Base-by-base conservation (phyloP, 768 basidiomycete species). In the Boletellus ananiceps region DNA sequence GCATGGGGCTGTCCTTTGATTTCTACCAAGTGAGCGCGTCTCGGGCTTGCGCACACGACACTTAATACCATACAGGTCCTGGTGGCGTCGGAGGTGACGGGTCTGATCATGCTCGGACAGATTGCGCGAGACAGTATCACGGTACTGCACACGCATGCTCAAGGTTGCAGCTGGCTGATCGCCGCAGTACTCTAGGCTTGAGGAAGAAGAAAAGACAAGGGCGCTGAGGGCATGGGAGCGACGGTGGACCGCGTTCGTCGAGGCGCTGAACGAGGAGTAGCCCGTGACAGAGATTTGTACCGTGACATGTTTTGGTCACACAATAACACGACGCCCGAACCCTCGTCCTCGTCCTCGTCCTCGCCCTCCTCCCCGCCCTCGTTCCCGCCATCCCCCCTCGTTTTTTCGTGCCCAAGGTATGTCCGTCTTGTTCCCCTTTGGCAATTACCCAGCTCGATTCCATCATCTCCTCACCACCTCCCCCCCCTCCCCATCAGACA, bases 1-100 rank as follows among this genome's bases (percentile, higher is more conserved):
- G 81, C 57, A 80, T 83, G 78, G 85, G 86, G 0, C 70, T 88
- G 6, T 81, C 83, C 1, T 88, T 78, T 61, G 87, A 88, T 67
- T 88, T 81, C 65, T 88, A 75, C 66, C 87, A 88, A 69, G 83
- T 80, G 54, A 51, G 63, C 23, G 12, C 2, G 15, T 48, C 50
- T 21, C 18, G 19, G 33, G 19, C n/a, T 13, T 36, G 18, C 15
- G 29, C 21, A n/a, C 21, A 32, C 14, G 23, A 25, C 23, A 7
- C 23, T 25, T 9, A 45, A 37, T 35, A 46, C 39, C 15, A n/a
- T 25, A 36, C 48, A 79, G 78, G 81, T 86, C 31, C 63, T 87
- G 18, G 81, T 81, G 11, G 70, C 79, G 6, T 84, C 82, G 52
- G 86, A 87, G 62, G 57, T 83, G 18, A 81, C 75, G 9, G 83